Evolutionary conservation across 2,329 filamentous ascomycete species (phyloP), one percentile per base, ranked within the genome.

Genomic region (Penicillium sp.): DNA sequence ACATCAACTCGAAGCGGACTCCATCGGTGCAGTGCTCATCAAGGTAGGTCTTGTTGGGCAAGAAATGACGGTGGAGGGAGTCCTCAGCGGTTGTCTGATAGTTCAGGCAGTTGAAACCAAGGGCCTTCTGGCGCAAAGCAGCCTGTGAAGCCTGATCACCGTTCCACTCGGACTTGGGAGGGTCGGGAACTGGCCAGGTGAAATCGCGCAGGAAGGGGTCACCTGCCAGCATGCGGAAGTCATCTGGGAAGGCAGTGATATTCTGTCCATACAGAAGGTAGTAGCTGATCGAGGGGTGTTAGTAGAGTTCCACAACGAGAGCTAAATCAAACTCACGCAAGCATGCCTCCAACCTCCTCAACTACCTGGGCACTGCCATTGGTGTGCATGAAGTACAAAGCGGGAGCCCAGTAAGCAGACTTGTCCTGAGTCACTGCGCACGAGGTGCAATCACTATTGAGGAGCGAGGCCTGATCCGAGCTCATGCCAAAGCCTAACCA

Each of bases 71-170:
- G 74, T 86, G 89, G 36, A 96, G 82, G 15, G 92, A 89, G 1
- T 83, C 82, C 74, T 96, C 92, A 2, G 89, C 79, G 19, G 67
- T 67, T 25, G 75, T 79, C 33, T 67, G 68, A 72, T 97, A 97
- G 83, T 97, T 88, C 60, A 99, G 78, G 77, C 94, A 97, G 81
- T 97, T 97, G 84, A 96, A 96, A 4, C 94, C 93, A 29, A 97
- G 68, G 10, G 93, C 91, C 61, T 93, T 91, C 79, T 96, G 89
- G 50, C 78, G 79, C 38, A 97, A 83, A 52, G 87, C 84, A 17
- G 76, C 74, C 78, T 96, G 92, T 12, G 87, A 89, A 68, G 84
- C 83, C 59, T 88, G 84, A 6, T 86, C 78, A 2, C 73, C 76
- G 5, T 75, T 70, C 93, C 93, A 97, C 25, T 75, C 62, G 13